Evolutionary conservation across 2,329 filamentous ascomycete genomes (phyloP), one percentile per base, ranked within the genome.

Genomic region (Colletotrichum cordylinicola): DNA sequence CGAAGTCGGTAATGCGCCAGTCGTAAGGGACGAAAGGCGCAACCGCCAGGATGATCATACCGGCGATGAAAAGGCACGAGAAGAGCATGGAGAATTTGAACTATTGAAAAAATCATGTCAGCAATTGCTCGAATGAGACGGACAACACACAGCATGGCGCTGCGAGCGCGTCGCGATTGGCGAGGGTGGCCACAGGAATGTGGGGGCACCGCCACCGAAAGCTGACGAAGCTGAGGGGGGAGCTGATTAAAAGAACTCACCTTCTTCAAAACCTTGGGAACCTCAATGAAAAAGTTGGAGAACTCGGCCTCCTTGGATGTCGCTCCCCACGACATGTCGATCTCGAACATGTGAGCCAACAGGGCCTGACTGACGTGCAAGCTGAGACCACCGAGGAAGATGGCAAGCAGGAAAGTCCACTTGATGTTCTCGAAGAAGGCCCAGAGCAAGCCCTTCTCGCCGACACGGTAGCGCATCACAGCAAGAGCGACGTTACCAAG

Each of bases 271-370:
- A 98, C 94, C 82, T 94, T 94, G 39, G 94, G 93, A 21, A 96
- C 91, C 82, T 97, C 95, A 76, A 95, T 94, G 85, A 96, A 96
- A 85, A 98, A 98, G 84, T 95, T 94, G 31, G 94, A 93, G 81
- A 94, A 93, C 80, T 95, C 93, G 66, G 91, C 91, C 86, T 98
- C 95, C 86, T 98, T 98, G 55, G 93, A 91, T 0, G 95, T 98
- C 2, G 95, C 92, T 67, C 95, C 95, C 95, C 95, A 97, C 4
- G 91, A 91, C 93, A 97, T 96, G 85, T 97, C 90, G 82, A 96
- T 92, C 85, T 94, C 92, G 82, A 97, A 94, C 91, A 97, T 95
- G 87, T 98, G 95, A 6, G 92, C 90, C 61, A 97, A 85, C 39
- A 98, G 87, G 2, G 95, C 95, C 83, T 96, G 93, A 35, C 92